phyloP scores from a whole-genome alignment of 164 flowering plant species.

The Kingdonia uniflora region DNA sequence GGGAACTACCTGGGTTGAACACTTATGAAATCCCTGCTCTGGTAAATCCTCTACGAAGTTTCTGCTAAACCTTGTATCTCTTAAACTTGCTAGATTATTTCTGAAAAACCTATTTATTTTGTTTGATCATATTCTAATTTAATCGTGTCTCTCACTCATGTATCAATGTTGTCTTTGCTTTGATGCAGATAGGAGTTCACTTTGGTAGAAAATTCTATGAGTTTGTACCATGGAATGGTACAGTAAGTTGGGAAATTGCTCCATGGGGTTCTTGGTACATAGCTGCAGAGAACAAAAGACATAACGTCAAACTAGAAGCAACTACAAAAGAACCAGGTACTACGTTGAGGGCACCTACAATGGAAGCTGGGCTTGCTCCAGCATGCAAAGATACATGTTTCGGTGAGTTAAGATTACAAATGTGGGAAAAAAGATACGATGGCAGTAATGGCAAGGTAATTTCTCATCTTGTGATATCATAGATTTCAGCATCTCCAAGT shows the following conservation, averaged over 20 bases:
- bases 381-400: slow-evolving; percentile 89
- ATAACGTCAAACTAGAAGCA: slow-evolving; percentile 74
- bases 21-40: slow-evolving; percentile 78
- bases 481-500: background rate
- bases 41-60: slow-evolving; percentile 29
- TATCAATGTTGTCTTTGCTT: background rate
- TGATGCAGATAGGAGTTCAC: slow-evolving; percentile 79
- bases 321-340: slow-evolving; percentile 73
- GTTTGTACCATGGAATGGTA: slow-evolving; percentile 97
- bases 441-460: slow-evolving; percentile 88
- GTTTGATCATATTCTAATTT: too few relatives aligned
- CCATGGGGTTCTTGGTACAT: slow-evolving; percentile 90
- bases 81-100: background rate
- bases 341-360: slow-evolving; percentile 83
- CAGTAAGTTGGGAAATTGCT: slow-evolving; percentile 69
- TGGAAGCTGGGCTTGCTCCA: slow-evolving; percentile 75
- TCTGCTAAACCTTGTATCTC: background rate
- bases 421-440: slow-evolving; percentile 67
- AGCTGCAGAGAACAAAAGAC: slow-evolving; percentile 57
- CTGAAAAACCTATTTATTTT: too few relatives aligned
- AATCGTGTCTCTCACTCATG: background rate
- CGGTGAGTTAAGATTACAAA: slow-evolving; percentile 46
- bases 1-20: slow-evolving; percentile 68
- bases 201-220: slow-evolving; percentile 73
- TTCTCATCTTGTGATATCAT: background rate